Evolutionary conservation across 805 yeast species (phyloP).

Genomic region (Ogataea kodamae): DNA sequence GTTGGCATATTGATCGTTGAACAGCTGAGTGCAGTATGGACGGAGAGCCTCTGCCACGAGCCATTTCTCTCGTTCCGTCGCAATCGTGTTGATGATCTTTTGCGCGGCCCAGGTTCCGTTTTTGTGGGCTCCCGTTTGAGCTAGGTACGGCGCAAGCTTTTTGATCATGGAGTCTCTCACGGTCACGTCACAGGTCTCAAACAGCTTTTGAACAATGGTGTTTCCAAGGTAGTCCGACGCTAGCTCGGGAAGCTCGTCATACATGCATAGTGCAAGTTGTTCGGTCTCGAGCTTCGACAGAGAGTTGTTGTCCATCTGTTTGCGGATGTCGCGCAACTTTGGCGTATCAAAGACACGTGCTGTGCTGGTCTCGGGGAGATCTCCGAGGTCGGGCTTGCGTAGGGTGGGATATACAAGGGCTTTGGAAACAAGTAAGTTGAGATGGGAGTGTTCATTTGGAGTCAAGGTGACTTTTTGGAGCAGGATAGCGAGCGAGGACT

Average conservation of each 20-base stretch:
- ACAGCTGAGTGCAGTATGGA: constrained; percentile 79
- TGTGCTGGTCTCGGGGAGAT: constrained; percentile 69
- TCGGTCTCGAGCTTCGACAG: constrained; percentile 65
- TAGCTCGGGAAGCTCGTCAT: constrained; percentile 84
- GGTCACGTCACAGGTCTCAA: constrained; percentile 64
- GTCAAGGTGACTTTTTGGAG: constrained; percentile 31
- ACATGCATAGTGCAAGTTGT: constrained; percentile 76
- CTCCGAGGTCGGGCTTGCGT: constrained; percentile 54
- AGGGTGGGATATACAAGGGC: constrained; percentile 45
- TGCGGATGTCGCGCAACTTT: constrained; percentile 79
- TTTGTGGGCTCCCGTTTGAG: constrained; percentile 92
- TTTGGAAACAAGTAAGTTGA: constrained; percentile 43
- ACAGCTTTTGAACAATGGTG: constrained; percentile 89
- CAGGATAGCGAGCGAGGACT: constrained; percentile 15
- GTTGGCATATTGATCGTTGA: constrained; percentile 95
- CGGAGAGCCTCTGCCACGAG: constrained; percentile 66
- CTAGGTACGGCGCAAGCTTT: constrained; percentile 70
- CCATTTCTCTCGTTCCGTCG: constrained; percentile 53
- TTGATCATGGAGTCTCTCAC: constrained; percentile 79
- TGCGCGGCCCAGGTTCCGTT: constrained; percentile 99
- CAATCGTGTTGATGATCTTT: constrained; percentile 77
- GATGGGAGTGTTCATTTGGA: constrained; percentile 42
- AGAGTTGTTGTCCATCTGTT: constrained; percentile 55
- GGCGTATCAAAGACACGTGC: constrained; percentile 83
- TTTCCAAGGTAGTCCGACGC: constrained; percentile 93